These are phyloP conservation scores for Capillidium rhysosporum DNA, from an alignment of 371 early-diverging fungal genomes.

Conservation along the genomic window DNA sequence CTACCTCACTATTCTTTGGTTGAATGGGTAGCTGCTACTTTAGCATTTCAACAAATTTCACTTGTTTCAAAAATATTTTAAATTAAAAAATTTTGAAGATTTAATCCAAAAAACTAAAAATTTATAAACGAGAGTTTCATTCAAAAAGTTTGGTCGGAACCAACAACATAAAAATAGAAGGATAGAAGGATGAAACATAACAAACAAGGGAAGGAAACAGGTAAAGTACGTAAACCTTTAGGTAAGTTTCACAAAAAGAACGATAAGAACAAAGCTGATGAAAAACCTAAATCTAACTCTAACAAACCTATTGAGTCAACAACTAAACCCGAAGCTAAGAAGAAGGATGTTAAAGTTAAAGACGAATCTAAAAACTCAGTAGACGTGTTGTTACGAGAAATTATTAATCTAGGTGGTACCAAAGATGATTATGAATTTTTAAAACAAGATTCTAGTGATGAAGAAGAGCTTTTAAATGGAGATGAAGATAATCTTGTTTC, in stretches of 20 bases:
- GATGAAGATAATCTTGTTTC: neutral
- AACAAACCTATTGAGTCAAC: neutral
- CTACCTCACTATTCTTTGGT: too few species aligned
- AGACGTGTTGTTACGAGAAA: constrained; percentile 14
- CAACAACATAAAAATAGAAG: too few species aligned
- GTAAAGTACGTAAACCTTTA: neutral
- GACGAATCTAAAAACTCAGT: neutral
- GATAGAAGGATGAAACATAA: too few species aligned
- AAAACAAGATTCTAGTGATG: constrained; percentile 16
- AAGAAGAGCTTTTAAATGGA: constrained; percentile 7
- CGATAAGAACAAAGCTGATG: neutral
- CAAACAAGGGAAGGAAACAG: too few species aligned
- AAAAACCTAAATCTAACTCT: neutral
- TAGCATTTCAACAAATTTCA: too few species aligned
- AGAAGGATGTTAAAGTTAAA: neutral
- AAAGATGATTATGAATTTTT: constrained; percentile 18
- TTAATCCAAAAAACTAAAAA: too few species aligned
- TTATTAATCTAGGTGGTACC: constrained; percentile 17
- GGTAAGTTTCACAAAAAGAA: neutral
- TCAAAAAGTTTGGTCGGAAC: too few species aligned
- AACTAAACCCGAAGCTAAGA: neutral
- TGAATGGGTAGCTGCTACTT: too few species aligned
- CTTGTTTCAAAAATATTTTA: too few species aligned
- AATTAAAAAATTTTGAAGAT: too few species aligned
- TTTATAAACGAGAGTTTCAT: too few species aligned